Conservation (phyloP, 768 basidiomycete species). For the Trametes cingulata region DNA sequence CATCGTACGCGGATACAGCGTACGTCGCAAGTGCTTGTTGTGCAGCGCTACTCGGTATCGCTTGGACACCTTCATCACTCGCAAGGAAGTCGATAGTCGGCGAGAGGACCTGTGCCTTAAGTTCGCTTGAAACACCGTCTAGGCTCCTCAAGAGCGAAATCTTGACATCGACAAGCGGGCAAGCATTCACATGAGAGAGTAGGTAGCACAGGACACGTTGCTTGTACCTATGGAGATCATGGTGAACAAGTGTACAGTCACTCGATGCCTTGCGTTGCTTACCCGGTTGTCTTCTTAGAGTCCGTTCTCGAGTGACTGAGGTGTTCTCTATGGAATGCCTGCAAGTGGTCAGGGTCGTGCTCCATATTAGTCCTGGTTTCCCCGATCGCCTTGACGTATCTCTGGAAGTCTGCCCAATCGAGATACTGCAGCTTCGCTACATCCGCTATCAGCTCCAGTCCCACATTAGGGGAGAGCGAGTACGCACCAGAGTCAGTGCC, state of each 20-base stretch:
- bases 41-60: neutral
- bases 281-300: constrained; percentile 56
- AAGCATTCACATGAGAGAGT: constrained; percentile 73
- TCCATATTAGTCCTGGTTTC: constrained; percentile 54
- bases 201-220: constrained; percentile 73
- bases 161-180: constrained; percentile 50
- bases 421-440: constrained; percentile 61
- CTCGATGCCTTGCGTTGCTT: constrained; percentile 27
- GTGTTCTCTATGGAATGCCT: constrained; percentile 60
- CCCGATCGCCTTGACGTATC: constrained; percentile 55
- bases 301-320: constrained; percentile 50
- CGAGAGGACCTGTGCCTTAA: constrained; percentile 54
- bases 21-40: constrained; percentile 37
- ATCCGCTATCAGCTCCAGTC: constrained; percentile 28
- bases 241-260: neutral
- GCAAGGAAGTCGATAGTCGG: constrained; percentile 53
- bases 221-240: constrained; percentile 59
- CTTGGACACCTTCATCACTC: constrained; percentile 6
- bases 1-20: constrained; percentile 53
- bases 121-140: constrained; percentile 47
- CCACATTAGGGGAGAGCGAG: neutral
- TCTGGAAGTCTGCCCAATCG: constrained; percentile 60
- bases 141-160: constrained; percentile 53
- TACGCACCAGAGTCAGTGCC: constrained; percentile 57
- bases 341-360: constrained; percentile 60